Conservation (phyloP, 495 filamentous ascomycete genomes). For the Neurospora sp. region DNA sequence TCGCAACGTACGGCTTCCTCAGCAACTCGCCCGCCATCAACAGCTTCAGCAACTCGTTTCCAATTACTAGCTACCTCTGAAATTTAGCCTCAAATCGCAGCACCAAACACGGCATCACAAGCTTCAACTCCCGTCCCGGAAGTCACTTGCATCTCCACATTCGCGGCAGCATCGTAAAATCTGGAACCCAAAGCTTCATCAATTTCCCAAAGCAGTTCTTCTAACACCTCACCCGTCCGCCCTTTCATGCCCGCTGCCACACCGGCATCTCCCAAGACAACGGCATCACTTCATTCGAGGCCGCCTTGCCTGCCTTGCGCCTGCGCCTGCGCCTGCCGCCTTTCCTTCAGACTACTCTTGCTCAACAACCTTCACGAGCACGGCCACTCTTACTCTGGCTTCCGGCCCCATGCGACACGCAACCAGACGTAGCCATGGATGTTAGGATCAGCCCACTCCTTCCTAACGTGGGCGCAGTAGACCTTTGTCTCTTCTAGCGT, state of each 20-base stretch:
- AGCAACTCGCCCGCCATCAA: background rate
- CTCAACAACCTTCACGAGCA: background rate
- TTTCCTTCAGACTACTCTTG: background rate
- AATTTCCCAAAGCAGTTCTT: background rate
- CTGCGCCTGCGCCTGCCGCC: background rate
- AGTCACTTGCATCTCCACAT: background rate
- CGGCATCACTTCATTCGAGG: background rate
- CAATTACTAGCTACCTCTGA: background rate
- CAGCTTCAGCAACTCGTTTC: background rate
- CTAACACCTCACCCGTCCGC: background rate
- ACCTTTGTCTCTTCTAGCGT: slow-evolving; percentile 4
- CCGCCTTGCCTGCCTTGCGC: background rate
- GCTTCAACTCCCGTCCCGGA: background rate
- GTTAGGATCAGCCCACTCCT: background rate
- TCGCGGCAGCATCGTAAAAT: background rate
- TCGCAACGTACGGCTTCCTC: background rate
- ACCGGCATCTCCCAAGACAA: background rate
- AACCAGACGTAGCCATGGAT: background rate
- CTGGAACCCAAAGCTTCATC: background rate
- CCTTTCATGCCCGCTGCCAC: background rate
- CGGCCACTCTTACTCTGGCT: slow-evolving; percentile 19
- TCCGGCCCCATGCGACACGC: slow-evolving; percentile 18
- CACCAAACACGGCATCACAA: background rate
- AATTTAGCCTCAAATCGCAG: background rate
- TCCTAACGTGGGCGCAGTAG: background rate